These are phyloP conservation scores for Hypoxylon sp. DNA, from an alignment of 2,329 filamentous ascomycete species.

Conservation along the genomic window DNA sequence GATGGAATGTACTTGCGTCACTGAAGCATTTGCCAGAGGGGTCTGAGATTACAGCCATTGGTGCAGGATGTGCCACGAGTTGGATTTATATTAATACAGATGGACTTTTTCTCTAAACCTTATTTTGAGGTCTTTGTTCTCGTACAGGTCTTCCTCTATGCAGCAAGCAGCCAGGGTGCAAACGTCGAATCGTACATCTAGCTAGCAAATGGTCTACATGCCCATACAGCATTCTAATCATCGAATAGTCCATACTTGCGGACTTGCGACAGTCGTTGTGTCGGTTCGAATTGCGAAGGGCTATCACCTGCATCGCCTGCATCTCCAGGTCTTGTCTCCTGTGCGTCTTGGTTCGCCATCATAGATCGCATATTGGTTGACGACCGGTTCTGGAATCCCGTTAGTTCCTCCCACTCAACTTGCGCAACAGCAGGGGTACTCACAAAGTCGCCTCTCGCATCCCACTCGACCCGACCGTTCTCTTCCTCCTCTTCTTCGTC, in stretches of 20 bases:
- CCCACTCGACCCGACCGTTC: constrained; percentile 76
- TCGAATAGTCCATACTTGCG: constrained; percentile 55
- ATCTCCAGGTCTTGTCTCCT: constrained; percentile 35
- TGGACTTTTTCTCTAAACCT: constrained; percentile 45
- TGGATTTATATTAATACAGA: constrained; percentile 68
- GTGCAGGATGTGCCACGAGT: constrained; percentile 90
- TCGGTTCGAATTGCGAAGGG: constrained; percentile 67
- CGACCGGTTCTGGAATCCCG: constrained; percentile 52
- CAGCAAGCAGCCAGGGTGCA: constrained; percentile 1
- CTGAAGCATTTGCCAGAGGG: constrained; percentile 61
- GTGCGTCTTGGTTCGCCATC: constrained; percentile 42
- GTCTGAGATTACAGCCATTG: constrained; percentile 67
- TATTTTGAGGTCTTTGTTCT: too few relatives aligned
- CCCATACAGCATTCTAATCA: constrained; percentile 35
- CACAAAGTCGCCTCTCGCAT: constrained; percentile 71
- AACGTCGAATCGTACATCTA: background rate
- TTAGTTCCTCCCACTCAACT: constrained; percentile 26
- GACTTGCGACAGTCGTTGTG: constrained; percentile 77
- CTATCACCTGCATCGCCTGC: constrained; percentile 10
- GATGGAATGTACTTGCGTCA: constrained; percentile 72
- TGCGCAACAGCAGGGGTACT: constrained; percentile 45
- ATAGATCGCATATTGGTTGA: constrained; percentile 55
- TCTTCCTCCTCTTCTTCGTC: constrained; percentile 69
- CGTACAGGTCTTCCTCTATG: background rate
- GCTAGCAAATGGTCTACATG: too few relatives aligned